Conservation (phyloP, 192 early-diverging fungal genomes). For the Chytriomyces hyalinus region DNA sequence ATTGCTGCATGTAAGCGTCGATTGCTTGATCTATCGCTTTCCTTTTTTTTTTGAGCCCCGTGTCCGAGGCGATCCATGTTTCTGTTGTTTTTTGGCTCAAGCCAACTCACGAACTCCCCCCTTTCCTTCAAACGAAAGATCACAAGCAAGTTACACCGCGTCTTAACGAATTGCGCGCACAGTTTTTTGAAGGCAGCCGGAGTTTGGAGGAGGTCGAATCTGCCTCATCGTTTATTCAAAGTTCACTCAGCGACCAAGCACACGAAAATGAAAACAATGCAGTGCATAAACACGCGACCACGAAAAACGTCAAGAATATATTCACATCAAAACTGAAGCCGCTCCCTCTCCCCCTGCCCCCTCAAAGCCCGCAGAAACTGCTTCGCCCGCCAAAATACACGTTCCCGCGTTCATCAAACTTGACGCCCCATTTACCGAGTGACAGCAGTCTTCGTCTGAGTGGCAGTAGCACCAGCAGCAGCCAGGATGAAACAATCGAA, state of each 20-base stretch:
- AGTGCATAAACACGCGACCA: background rate
- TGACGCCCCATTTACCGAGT: background rate
- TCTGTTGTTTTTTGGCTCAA: background rate
- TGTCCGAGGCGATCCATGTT: background rate
- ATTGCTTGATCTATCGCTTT: background rate
- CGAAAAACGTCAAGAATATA: background rate
- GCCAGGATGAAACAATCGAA: background rate
- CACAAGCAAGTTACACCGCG: background rate
- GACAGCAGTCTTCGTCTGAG: background rate
- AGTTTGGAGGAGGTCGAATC: background rate
- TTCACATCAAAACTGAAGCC: background rate
- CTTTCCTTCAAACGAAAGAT: background rate
- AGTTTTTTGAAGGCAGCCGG: background rate
- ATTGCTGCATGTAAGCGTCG: background rate
- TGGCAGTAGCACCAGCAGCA: background rate
- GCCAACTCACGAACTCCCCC: background rate
- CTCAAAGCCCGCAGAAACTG: slow-evolving; percentile 4
- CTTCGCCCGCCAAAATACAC: background rate
- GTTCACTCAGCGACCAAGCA: background rate
- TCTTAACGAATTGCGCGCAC: background rate
- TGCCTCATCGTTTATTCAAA: background rate
- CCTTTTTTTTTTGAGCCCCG: background rate
- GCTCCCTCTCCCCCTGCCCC: background rate
- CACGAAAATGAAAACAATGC: background rate
- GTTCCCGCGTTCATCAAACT: background rate